Evolutionary conservation across 257 asterid species (phyloP).

Genomic region (Nicotiana benthamiana): DNA sequence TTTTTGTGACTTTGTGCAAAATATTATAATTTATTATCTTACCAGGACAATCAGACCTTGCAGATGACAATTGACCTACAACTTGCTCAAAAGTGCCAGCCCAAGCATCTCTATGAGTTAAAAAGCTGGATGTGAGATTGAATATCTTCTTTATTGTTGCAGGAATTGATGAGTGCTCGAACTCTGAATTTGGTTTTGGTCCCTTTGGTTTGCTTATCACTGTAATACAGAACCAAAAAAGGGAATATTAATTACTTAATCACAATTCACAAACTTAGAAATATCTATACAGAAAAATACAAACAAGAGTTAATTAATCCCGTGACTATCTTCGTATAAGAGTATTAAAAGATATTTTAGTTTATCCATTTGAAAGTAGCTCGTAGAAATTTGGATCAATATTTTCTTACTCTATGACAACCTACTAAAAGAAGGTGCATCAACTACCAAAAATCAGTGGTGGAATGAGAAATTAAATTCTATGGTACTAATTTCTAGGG

Average conservation of each 20-base stretch:
- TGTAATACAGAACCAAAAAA: constrained; percentile 11
- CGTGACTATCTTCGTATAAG: neutral
- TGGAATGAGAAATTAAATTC: no score
- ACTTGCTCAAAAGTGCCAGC: constrained; percentile 83
- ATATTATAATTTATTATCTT: neutral
- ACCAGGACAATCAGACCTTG: constrained; percentile 83
- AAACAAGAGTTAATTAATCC: neutral
- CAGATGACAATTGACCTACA: constrained; percentile 42
- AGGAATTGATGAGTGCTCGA: constrained; percentile 71
- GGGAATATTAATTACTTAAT: neutral
- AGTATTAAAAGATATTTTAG: neutral
- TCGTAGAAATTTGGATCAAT: neutral
- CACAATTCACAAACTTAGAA: no score
- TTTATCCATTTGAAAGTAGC: neutral
- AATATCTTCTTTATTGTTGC: constrained; percentile 74
- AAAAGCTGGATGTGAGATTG: constrained; percentile 59
- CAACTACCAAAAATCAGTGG: neutral
- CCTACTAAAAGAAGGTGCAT: neutral
- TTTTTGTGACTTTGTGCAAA: neutral
- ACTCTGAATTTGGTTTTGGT: constrained; percentile 57
- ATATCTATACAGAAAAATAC: neutral
- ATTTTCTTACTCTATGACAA: neutral
- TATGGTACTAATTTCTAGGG: no score
- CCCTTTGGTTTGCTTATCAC: constrained; percentile 64
- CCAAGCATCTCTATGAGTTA: constrained; percentile 89